phyloP scores from a whole-genome alignment of 345 rosid species.

The Linum usitatissimum region DNA sequence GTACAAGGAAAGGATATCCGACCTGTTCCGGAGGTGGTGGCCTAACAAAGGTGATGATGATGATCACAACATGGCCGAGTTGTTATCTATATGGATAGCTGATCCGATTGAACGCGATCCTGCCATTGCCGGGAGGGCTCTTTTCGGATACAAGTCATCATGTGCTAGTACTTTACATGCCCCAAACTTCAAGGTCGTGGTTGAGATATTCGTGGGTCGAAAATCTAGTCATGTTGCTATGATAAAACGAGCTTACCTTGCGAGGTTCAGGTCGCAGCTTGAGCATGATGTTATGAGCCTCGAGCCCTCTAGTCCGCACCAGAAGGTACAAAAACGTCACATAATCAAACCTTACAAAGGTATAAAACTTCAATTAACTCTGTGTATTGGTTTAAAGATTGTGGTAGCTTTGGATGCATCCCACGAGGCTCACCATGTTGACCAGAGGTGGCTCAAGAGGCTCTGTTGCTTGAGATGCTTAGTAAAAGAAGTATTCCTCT shows the following conservation, averaged over 20 bases:
- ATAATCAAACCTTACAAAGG: neutral
- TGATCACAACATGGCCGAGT: conserved; percentile 13
- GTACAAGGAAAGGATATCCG: conserved; percentile 34
- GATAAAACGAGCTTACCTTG: conserved; percentile 41
- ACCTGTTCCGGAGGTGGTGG: conserved; percentile 12
- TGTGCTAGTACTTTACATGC: neutral
- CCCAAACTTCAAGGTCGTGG: conserved; percentile 29
- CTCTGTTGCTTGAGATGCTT: conserved; percentile 48
- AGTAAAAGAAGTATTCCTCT: conserved; percentile 60
- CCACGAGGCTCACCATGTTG: conserved; percentile 55
- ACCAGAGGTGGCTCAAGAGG: conserved; percentile 49
- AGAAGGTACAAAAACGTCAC: conserved; percentile 27
- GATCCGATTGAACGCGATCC: conserved; percentile 52
- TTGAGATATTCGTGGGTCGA: conserved; percentile 48
- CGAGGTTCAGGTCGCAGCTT: conserved; percentile 33
- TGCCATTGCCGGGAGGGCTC: conserved; percentile 35
- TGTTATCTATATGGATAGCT: conserved; percentile 35
- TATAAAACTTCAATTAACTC: neutral
- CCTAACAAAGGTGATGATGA: conserved; percentile 9
- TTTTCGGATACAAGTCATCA: conserved; percentile 15
- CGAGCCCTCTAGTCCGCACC: conserved; percentile 55
- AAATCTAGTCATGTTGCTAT: conserved; percentile 51
- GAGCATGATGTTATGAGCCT: conserved; percentile 45
- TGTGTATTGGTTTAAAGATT: conserved; percentile 23
- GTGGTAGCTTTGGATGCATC: conserved; percentile 48